Conservation (phyloP, 805 yeast genomes). For the Cyberlindnera saturnus region DNA sequence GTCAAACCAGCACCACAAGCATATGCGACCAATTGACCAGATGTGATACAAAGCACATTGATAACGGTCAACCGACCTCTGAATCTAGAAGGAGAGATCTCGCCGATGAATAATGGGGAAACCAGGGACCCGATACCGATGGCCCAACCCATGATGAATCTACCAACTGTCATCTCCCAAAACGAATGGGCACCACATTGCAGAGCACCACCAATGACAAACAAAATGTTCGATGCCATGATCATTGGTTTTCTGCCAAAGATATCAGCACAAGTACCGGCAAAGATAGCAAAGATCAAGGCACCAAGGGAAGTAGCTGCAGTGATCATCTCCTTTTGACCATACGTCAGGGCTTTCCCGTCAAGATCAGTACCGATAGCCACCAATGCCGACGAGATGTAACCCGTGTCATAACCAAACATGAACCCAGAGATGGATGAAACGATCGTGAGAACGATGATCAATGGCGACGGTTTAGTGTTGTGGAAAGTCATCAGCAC, state of each 20-base stretch:
- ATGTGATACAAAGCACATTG: conserved; percentile 85
- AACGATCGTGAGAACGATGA: conserved; percentile 61
- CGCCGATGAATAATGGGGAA: conserved; percentile 91
- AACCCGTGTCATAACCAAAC: conserved; percentile 98
- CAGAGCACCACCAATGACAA: conserved; percentile 76
- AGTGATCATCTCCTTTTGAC: conserved; percentile 85
- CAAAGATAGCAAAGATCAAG: conserved; percentile 65
- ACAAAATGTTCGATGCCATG: conserved; percentile 75
- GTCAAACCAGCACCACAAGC: conserved; percentile 87
- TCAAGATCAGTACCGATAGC: conserved; percentile 78
- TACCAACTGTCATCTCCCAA: conserved; percentile 89
- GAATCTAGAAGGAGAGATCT: conserved; percentile 85
- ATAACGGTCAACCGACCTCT: conserved; percentile 89
- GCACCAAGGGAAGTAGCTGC: conserved; percentile 96
- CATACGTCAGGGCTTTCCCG: conserved; percentile 51
- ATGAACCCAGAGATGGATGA: conserved; percentile 92
- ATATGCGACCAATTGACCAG: conserved; percentile 93
- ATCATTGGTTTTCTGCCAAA: conserved; percentile 83
- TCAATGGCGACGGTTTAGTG: conserved; percentile 54
- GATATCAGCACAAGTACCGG: conserved; percentile 78
- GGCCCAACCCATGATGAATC: conserved; percentile 93
- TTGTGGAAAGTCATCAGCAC: conserved; percentile 41
- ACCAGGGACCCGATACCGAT: conserved; percentile 92
- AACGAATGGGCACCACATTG: conserved; percentile 78
- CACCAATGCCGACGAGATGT: conserved; percentile 89